Evolutionary conservation across 805 yeast genomes (phyloP), one percentile per base, ranked within the genome.

Genomic region (Myxozyma monticola): DNA sequence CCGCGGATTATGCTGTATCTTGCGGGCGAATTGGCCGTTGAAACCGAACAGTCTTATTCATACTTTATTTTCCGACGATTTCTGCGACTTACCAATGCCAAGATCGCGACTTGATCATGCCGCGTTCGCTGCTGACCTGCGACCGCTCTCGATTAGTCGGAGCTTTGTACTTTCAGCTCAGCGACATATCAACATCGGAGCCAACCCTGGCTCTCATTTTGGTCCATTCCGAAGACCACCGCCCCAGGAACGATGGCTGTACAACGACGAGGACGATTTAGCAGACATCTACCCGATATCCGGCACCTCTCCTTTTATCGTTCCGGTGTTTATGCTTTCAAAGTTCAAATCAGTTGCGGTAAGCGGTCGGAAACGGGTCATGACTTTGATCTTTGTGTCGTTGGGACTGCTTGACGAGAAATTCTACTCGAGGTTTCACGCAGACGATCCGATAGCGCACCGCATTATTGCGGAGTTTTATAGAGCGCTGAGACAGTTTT

Each of bases 1-100:
- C 10, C 86, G 93, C 61, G 98, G 97, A 28, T 96, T 97, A 0
- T 96, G 96, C 4, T 90, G 97, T 0, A 91, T 91, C 46, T 73
- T 91, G 43, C 86, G 96, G 1, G 96, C 96, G 0, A 96, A 90
- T n/a, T 88, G 96, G 89, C 96, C 96, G 3, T 71, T 89, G 42
- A 83, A 83, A 39, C 83, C 80, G 39, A 74, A 76, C 12, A 83
- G 88, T 2, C 68, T 85, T 47, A 84, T 84, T 64, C 78, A 80
- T 62, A 76, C 81, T 56, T 75, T 84, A 57, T 83, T 87, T 36
- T 84, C 91, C n/a, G 90, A 88, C 10, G 97, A 89, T 63, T 71
- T 91, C 49, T 85, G 95, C 44, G 97, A 90, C 67, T 71, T 91
- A 49, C 66, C 56, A 43, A 37, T 48, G 14, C 68, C 61, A 12